Base-by-base conservation (phyloP, 441 rosid species). In the Eruca vesicaria region DNA sequence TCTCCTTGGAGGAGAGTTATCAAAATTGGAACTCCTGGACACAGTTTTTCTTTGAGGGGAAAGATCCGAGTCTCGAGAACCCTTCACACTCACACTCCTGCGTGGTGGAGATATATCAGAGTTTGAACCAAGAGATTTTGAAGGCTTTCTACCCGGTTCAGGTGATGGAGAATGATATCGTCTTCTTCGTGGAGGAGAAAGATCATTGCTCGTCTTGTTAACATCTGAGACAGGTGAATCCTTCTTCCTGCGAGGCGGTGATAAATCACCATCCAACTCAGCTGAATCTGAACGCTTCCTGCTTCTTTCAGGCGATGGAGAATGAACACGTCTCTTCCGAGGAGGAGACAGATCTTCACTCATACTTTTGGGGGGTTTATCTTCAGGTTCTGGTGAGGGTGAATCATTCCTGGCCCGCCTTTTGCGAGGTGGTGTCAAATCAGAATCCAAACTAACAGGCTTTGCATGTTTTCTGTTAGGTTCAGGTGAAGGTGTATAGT, bases 1-100 rank as follows among this genome's bases (percentile, higher is more conserved):
- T 16, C 83, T 89, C 81, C 94, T 83, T 14, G 88, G 86, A n/a
- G 86, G 88, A 67, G 93, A 88, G 64, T 80, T 78, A 69, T 86
- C 94, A 35, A 72, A 63, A 66, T 64, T 82, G 36, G 80, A 65
- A 75, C 80, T 63, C 68, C 80, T 81, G 55, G 9, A 59, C 16
- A 70, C 63, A 15, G 72, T 63, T 79, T 73, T 85, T 70, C 92
- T 82, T 36, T 82, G 88, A 20, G 88, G 90, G 16, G 86, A 84
- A 68, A 84, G 83, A 83, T 86, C 93, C 3, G 75, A 70, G 36
- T 67, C 80, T 21, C 66, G 80, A 52, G 76, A 74, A 56, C 58
- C 67, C 48, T 66, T 70, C 63, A 33, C 66, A 71, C 19, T 71
- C 69, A 76, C 72, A 48, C 28, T 69, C 63, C 71, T 84, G 75